phyloP scores from a whole-genome alignment of 192 early-diverging fungal species.

The Backusella tuberculispora region DNA sequence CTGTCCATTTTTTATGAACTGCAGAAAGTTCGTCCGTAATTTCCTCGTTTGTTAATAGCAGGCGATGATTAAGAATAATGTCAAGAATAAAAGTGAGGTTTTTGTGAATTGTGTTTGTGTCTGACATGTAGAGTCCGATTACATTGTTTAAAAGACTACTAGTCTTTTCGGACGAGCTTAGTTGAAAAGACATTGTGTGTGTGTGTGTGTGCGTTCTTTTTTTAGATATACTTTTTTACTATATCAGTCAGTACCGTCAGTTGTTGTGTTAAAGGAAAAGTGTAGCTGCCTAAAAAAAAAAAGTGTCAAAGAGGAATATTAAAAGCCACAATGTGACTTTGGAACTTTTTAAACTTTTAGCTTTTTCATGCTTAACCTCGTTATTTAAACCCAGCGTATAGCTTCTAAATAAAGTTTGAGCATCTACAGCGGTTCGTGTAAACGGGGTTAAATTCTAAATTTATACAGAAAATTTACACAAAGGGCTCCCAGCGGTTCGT shows the following conservation, averaged over 20 bases:
- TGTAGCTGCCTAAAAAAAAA: background rate
- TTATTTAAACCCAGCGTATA: no score
- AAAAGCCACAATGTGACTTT: slow-evolving; percentile 6
- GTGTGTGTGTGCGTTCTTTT: background rate
- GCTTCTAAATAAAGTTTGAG: no score
- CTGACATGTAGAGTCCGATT: slow-evolving; percentile 44
- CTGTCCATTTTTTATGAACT: slow-evolving; percentile 54
- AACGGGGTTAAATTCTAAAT: no score
- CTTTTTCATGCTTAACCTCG: background rate
- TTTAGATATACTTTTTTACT: background rate
- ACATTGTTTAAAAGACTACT: slow-evolving; percentile 37
- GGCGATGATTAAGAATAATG: slow-evolving; percentile 44
- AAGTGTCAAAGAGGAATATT: background rate
- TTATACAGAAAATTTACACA: no score
- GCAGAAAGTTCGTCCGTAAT: slow-evolving; percentile 1
- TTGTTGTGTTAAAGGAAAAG: background rate
- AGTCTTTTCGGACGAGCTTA: slow-evolving; percentile 3
- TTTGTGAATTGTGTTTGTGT: slow-evolving; percentile 40
- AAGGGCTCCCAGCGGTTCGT: no score
- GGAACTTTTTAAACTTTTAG: background rate
- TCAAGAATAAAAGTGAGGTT: slow-evolving; percentile 57
- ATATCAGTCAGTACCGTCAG: background rate
- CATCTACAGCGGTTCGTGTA: no score
- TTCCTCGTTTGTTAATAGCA: slow-evolving; percentile 39
- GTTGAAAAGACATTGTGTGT: slow-evolving; percentile 14